Conservation (phyloP, 2,329 filamentous ascomycete species). For the Huntiella abstrusa region DNA sequence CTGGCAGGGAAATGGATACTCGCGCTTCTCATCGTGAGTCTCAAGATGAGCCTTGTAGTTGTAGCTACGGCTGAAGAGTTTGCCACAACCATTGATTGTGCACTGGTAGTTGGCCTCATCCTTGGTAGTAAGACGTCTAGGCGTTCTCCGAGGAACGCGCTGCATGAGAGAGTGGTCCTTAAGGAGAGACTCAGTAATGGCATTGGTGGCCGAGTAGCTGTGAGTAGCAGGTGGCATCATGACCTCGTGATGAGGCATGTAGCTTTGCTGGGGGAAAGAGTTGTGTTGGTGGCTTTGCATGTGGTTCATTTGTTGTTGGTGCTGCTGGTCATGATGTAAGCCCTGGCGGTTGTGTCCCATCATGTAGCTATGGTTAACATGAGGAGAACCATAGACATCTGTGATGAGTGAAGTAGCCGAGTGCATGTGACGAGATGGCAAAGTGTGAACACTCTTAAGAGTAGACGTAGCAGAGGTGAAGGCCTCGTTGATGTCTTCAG, state of each 20-base stretch:
- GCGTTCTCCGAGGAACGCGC: conserved; percentile 19
- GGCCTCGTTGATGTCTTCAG: conserved; percentile 22
- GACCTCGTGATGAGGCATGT: conserved; percentile 7
- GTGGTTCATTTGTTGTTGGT: neutral
- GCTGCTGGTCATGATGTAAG: neutral
- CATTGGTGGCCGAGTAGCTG: conserved; percentile 12
- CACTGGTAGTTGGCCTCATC: conserved; percentile 58
- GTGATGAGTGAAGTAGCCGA: conserved; percentile 13
- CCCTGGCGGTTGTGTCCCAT: neutral
- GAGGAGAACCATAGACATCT: conserved; percentile 9
- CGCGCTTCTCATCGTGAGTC: conserved; percentile 56
- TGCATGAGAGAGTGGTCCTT: conserved; percentile 2
- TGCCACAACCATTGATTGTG: conserved; percentile 48
- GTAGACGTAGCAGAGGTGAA: neutral
- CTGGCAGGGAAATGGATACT: conserved; percentile 51
- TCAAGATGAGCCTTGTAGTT: conserved; percentile 78
- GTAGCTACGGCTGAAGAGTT: conserved; percentile 65
- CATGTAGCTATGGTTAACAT: conserved; percentile 5
- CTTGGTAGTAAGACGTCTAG: conserved; percentile 39
- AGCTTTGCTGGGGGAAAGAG: conserved; percentile 7
- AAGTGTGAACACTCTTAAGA: conserved; percentile 13
- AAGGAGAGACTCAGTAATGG: conserved; percentile 2
- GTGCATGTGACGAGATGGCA: conserved; percentile 24
- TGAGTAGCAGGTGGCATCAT: neutral
- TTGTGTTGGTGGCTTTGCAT: conserved; percentile 6